These are phyloP conservation scores for Porphyra umbilicalis DNA, from an alignment of 31 red algal genomes.

Conservation along the genomic window DNA sequence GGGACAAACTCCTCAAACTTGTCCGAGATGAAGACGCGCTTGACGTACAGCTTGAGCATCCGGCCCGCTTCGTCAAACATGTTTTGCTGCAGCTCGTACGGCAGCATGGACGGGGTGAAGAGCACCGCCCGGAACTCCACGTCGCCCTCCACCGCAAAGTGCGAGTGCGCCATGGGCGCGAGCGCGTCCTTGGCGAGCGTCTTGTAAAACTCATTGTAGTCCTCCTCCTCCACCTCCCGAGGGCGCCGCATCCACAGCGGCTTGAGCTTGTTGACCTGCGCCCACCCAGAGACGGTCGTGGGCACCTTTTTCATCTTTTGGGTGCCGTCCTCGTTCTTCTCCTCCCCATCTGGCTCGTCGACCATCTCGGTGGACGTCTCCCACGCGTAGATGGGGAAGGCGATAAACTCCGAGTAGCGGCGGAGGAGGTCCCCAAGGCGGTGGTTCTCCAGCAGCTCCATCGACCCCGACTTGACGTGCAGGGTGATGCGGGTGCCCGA, in stretches of 20 bases:
- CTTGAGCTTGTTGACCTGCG: constrained; percentile 87
- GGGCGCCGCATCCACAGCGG: constrained; percentile 95
- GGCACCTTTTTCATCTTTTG: constrained; percentile 86
- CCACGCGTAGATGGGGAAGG: constrained; percentile 89
- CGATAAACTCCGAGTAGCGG: constrained; percentile 94
- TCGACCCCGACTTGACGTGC: constrained; percentile 68
- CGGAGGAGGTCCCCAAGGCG: constrained; percentile 62
- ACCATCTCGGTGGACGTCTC: constrained; percentile 72
- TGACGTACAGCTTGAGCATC: constrained; percentile 78
- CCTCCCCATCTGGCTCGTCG: constrained; percentile 75
- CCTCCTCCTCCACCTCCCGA: constrained; percentile 62
- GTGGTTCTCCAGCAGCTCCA: constrained; percentile 74
- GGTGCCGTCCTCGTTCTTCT: constrained; percentile 70
- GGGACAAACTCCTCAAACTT: constrained; percentile 88
- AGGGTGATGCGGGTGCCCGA: constrained; percentile 79
- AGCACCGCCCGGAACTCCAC: constrained; percentile 92
- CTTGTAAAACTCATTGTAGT: constrained; percentile 98
- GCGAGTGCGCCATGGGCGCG: constrained; percentile 68
- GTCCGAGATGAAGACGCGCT: constrained; percentile 97
- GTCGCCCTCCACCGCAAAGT: constrained; percentile 95
- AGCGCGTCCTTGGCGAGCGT: constrained; percentile 60
- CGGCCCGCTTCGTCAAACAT: constrained; percentile 85
- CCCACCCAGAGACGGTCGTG: constrained; percentile 54
- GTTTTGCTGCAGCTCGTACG: constrained; percentile 80
- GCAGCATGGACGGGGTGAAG: constrained; percentile 67